Evolutionary conservation across 2,329 filamentous ascomycete species (phyloP), one percentile per base, ranked within the genome.

Genomic region (Leptographium radiaticola): DNA sequence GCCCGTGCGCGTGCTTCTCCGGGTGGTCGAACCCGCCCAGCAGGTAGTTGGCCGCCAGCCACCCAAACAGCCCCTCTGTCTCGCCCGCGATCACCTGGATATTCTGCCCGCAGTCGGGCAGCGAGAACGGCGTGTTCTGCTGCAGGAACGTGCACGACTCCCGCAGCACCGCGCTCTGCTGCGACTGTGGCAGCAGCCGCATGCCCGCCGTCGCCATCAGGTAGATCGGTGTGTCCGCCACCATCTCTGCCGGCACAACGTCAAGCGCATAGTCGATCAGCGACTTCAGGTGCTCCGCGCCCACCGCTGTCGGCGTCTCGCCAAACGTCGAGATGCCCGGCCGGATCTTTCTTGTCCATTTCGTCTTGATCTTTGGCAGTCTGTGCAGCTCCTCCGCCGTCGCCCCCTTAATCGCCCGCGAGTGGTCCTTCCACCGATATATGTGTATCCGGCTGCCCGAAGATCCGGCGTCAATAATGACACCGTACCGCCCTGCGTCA

Each of bases 391-490:
- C 76, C 43, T 80, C 69, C 20, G 71, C 64, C 46, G 76, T 72
- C 39, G 80, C 83, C 53, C 83, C 71, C 57, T 81, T 75, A 62
- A 80, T 73, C 59, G 86, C 84, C 60, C 76, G 76, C 42, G 80
- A 74, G 59, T 83, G 83, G 64, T 94, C 86, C 64, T 90, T 80
- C 93, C 93, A 98, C 69, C 84, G 81, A 71, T 98, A 98, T 55
- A 98, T 81, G 68, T 98, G 89, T 59, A 95, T 78, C 66, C 93
- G 86, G 63, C 91, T 97, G 67, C 93, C 91, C 68, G 93, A 97
- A 69, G 93, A 97, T 62, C 93, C 93, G 67, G 93, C 93, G 77
- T 98, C 93, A 65, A 98, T 80, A 66, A 98, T 90, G 63, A 97
- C 87, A 66, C 90, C 93, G 76, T 94, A 96, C 72, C 80, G 77